These are phyloP conservation scores for Penicillium odoratum DNA, from an alignment of 495 filamentous ascomycete genomes.

Conservation along the genomic window DNA sequence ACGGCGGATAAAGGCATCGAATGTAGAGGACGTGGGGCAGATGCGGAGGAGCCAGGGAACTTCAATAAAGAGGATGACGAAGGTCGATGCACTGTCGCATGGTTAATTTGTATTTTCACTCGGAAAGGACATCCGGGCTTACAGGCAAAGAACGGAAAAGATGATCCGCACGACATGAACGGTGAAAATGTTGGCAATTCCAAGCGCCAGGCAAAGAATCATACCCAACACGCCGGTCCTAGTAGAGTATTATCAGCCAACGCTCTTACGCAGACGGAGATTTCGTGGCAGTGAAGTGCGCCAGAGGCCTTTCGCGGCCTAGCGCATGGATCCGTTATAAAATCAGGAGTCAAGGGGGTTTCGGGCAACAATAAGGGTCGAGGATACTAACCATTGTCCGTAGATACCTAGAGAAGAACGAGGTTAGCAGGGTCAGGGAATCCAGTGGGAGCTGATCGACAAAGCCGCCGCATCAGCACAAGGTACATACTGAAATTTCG, in stretches of 20 bases:
- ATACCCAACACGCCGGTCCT: slow-evolving; percentile 96
- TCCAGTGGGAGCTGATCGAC: slow-evolving; percentile 22
- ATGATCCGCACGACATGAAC: slow-evolving; percentile 65
- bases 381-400: slow-evolving; percentile 86
- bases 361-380: not conserved
- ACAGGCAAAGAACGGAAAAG: slow-evolving; percentile 86
- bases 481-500: slow-evolving; percentile 91
- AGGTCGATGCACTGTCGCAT: slow-evolving; percentile 62
- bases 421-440: slow-evolving; percentile 31
- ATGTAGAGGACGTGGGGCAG: slow-evolving; percentile 88
- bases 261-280: not conserved
- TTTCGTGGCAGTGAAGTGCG: not conserved
- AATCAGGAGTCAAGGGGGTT: slow-evolving; percentile 1
- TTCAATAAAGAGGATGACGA: slow-evolving; percentile 95
- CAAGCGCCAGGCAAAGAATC: slow-evolving; percentile 91
- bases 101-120: slow-evolving; percentile 13
- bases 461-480: slow-evolving; percentile 15
- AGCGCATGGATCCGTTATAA: not conserved
- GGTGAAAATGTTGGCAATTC: slow-evolving; percentile 87
- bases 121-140: slow-evolving; percentile 36
- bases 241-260: slow-evolving; percentile 17
- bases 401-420: slow-evolving; percentile 77
- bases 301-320: not conserved
- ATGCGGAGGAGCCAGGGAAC: slow-evolving; percentile 95
- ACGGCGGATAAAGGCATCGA: slow-evolving; percentile 86